Evolutionary conservation across 192 early-diverging fungal genomes (phyloP), one percentile per base, ranked within the genome.

Genomic region (Coemansia guatemalensis): DNA sequence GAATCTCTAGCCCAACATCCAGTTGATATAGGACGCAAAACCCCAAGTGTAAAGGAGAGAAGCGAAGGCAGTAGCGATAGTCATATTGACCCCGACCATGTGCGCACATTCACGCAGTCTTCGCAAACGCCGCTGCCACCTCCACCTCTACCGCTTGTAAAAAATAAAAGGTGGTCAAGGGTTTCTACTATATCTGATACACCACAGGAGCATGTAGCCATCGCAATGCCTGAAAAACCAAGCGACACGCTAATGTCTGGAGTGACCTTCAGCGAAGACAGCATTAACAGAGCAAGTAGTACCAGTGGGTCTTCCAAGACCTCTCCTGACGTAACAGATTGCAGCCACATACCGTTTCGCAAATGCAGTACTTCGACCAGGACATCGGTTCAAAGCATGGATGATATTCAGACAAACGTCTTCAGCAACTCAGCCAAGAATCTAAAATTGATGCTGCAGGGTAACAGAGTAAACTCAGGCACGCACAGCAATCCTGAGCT

Each of bases 201-300:
- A 22, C 39, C 60, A 8, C 35, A 39, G 11, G 11, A 39, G 35
- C 35, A 39, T 11, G 20, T 39, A 12, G 35, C 22, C 5, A 17
- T 23, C 4, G 1, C 33, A 14, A 14, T 24, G 21, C 50, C 50
- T 8, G 27, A 17, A 23, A 50, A 60, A 27, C 65, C 65, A 6
- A 58, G 56, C 22, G 56, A 67, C 22, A 67, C 65, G 5, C 17
- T 67, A 21, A 53, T 67, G 11, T 67, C 65, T 0, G 58, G 65
- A 0, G 58, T 67, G 4, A 67, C 65, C 1, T 60, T 67, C 26
- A 60, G 57, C 27, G 48, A 54, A 23, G 48, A 48, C 26, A 27
- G 21, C 22, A 25, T 25, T 14, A 32, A 39, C 17, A 53, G 25
- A 53, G 2, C 18, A 27, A 22, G 33, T 21, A 27, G 47, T 4